Evolutionary conservation across 1,139 yeast genomes (phyloP), one percentile per base, ranked within the genome.

Genomic region (Wickerhamomyces sp.): DNA sequence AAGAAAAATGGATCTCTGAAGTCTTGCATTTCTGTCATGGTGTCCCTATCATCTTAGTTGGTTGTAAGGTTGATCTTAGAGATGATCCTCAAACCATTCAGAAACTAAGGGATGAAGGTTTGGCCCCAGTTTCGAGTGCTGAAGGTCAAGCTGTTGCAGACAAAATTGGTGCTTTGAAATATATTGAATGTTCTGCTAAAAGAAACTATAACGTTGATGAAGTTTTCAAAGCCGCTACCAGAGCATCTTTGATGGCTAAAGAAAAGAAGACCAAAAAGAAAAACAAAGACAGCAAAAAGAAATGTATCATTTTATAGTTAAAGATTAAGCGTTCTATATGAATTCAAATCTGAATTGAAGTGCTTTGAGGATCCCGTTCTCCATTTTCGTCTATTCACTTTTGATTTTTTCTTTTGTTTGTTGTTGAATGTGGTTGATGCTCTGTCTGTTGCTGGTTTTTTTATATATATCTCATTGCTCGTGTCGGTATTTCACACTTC

Each of bases 1-100:
- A 86, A 73, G 95, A 87, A 69, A 88, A 89, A 68, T 90, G 97
- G 97, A 86, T 88, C 59, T 83, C 94, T 49, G 97, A 90, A 72
- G 95, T 90, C 46, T 73, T 86, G 66, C 96, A 89, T 69, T 89
- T 88, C 77, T 90, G 96, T 71, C 96, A 86, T 64, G 95, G 95
- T 64, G 93, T 89, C 46, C 97, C 97, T 61, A 87, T 89, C 69
- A 88, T 90, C 59, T 76, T 91, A 53, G 96, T 90, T 53, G 97
- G 96, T 53, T 86, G 95, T 67, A 91, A 91, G 72, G 80, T 83
- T 55, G 98, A 91, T 70, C 75, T 89, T 66, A 84, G 97, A 74
- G 77, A 84, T 66, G 94, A 90, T 66, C 82, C 82, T 32, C 76
- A 75, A 56, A 86, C 93, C 39, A 78, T 85, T 58, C 90, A 84